phyloP scores from a whole-genome alignment of 2,329 filamentous ascomycete genomes.

The Beauveria scarabaeidicola region DNA sequence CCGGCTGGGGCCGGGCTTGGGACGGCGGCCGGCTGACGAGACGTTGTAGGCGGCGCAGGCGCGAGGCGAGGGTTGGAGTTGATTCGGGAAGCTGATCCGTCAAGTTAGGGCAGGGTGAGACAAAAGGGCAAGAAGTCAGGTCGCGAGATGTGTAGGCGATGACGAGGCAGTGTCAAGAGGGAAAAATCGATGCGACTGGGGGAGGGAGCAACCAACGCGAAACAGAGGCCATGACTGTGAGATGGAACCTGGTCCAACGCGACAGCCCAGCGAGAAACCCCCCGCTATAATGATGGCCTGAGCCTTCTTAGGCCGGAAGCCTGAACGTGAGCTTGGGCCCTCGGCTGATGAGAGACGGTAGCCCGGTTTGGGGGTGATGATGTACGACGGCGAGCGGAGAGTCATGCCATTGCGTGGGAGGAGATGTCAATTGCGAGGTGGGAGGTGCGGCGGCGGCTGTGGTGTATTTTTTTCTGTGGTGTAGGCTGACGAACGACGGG shows the following conservation, averaged over 20 bases:
- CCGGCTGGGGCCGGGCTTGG: constrained; percentile 3
- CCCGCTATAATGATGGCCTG: constrained; percentile 11
- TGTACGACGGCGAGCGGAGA: background rate
- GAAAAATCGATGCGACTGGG: constrained; percentile 6
- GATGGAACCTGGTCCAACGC: constrained; percentile 10
- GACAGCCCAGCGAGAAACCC: constrained; percentile 5
- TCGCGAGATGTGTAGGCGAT: background rate
- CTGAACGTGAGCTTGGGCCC: constrained; percentile 9
- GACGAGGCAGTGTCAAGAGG: background rate
- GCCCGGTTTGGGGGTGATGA: background rate
- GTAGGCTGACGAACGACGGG: background rate
- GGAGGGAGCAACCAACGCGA: constrained; percentile 9
- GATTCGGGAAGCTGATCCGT: constrained; percentile 7
- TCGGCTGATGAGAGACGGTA: constrained; percentile 5
- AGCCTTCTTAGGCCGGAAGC: constrained; percentile 6
- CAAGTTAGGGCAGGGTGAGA: background rate
- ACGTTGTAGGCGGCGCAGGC: constrained; percentile 2
- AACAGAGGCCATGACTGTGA: constrained; percentile 12
- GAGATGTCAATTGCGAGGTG: constrained; percentile 4
- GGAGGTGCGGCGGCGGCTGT: constrained; percentile 1
- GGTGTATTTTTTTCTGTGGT: constrained; percentile 4
- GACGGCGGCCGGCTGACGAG: constrained; percentile 4
- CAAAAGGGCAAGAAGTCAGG: background rate
- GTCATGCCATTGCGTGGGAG: constrained; percentile 8
- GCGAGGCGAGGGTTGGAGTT: constrained; percentile 2